Evolutionary conservation across 768 basidiomycete genomes (phyloP).

Genomic region (Vishniacozyma victoriae): DNA sequence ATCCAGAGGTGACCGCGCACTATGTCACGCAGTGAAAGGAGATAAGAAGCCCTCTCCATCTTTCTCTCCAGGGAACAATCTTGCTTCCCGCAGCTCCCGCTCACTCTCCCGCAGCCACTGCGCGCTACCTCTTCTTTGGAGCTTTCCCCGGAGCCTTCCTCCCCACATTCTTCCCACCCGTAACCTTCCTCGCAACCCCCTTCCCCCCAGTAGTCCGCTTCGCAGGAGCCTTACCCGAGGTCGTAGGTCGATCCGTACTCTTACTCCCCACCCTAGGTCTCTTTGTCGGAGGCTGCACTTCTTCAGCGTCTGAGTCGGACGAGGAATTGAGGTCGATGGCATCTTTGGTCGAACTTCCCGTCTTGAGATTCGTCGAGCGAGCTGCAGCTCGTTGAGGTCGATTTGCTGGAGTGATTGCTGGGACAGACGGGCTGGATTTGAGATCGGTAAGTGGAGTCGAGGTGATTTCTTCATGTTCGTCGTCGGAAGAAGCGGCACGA

Average conservation of each 20-base stretch:
- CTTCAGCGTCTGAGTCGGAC: conserved; percentile 16
- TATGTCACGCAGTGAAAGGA: no score
- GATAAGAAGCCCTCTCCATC: no score
- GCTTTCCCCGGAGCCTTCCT: conserved; percentile 12
- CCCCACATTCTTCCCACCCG: conserved; percentile 9
- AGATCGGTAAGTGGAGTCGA: no score
- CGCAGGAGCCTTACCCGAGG: conserved; percentile 23
- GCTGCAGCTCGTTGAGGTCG: conserved; percentile 7
- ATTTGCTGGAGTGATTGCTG: neutral
- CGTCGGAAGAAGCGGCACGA: neutral
- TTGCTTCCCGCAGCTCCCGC: no score
- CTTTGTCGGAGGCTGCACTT: conserved; percentile 15
- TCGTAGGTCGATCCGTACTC: conserved; percentile 11
- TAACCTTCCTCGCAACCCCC: conserved; percentile 9
- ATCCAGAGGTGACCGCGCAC: no score
- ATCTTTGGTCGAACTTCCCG: conserved; percentile 29
- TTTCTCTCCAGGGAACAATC: no score
- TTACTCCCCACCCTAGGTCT: conserved; percentile 18
- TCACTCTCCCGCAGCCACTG: neutral
- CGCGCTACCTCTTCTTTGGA: neutral
- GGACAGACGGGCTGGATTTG: neutral
- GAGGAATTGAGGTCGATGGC: conserved; percentile 16
- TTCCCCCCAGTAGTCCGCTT: conserved; percentile 15
- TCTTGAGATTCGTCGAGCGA: conserved; percentile 26
- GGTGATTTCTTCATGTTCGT: conserved; percentile 1